Evolutionary conservation across 441 rosid genomes (phyloP).

Genomic region (Adansonia rubrostipa): DNA sequence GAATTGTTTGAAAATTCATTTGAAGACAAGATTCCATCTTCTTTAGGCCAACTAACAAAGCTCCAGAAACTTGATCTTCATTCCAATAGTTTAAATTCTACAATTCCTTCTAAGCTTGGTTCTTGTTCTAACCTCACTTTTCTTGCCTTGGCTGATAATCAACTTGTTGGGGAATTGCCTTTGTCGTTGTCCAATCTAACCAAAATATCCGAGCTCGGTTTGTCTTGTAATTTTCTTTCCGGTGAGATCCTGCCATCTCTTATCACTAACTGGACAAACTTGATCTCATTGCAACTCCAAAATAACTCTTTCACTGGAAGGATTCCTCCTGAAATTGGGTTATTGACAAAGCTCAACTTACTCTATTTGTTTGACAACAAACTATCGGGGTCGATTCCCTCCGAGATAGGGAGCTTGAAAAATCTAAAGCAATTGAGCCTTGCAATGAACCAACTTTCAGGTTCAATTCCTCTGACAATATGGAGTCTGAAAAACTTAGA

Average conservation of each 20-base stretch:
- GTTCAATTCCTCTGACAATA: conserved; percentile 43
- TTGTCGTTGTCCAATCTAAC: conserved; percentile 55
- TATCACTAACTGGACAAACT: conserved; percentile 51
- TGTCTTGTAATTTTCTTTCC: conserved; percentile 48
- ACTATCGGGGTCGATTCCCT: conserved; percentile 52
- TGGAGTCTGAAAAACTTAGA: conserved; percentile 40
- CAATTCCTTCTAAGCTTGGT: conserved; percentile 61
- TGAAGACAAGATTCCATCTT: conserved; percentile 54
- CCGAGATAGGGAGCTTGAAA: conserved; percentile 46
- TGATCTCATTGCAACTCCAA: conserved; percentile 60
- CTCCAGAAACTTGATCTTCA: conserved; percentile 53
- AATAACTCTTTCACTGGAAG: conserved; percentile 48
- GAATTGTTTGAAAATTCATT: conserved; percentile 52
- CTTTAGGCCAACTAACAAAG: conserved; percentile 62
- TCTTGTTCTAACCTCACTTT: conserved; percentile 52
- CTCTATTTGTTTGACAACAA: conserved; percentile 46
- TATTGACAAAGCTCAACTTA: conserved; percentile 38
- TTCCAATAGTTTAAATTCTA: conserved; percentile 46
- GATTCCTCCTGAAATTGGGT: conserved; percentile 57
- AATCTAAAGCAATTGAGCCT: conserved; percentile 35
- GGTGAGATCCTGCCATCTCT: conserved; percentile 55
- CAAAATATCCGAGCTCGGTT: conserved; percentile 39
- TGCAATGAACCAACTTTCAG: conserved; percentile 44
- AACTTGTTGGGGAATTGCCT: conserved; percentile 55
- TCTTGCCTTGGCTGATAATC: conserved; percentile 54